phyloP scores from a whole-genome alignment of 176 grass and related monocot genomes.

The Aechmea fasciata region DNA sequence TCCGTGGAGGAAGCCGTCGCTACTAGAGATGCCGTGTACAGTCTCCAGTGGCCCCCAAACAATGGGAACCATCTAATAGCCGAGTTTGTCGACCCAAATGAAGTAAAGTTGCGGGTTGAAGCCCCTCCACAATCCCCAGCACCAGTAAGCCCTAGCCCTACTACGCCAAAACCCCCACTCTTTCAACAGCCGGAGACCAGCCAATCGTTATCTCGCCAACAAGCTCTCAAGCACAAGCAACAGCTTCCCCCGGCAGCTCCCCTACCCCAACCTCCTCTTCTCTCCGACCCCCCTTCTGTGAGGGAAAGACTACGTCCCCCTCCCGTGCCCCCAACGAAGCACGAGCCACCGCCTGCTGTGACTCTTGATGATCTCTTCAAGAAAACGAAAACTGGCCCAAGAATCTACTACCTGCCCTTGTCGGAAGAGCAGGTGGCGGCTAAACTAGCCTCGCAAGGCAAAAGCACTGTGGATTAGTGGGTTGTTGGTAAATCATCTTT shows the following conservation, averaged over 20 bases:
- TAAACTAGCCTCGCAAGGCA: constrained; percentile 44
- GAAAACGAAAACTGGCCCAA: constrained; percentile 48
- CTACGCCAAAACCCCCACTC: constrained; percentile 14
- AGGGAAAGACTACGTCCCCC: constrained; percentile 28
- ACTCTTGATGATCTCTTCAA: constrained; percentile 76
- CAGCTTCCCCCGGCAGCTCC: constrained; percentile 39
- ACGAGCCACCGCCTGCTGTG: constrained; percentile 23
- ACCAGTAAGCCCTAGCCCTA: constrained; percentile 25
- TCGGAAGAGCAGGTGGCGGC: constrained; percentile 48
- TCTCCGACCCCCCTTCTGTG: constrained; percentile 3
- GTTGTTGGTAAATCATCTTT: not conserved
- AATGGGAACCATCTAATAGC: constrained; percentile 77
- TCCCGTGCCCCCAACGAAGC: constrained; percentile 28
- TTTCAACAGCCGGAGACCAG: constrained; percentile 28
- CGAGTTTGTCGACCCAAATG: constrained; percentile 88
- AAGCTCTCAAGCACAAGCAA: constrained; percentile 23
- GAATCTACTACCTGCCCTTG: constrained; percentile 71
- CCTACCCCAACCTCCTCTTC: not conserved
- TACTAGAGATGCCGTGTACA: constrained; percentile 76
- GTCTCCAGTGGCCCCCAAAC: constrained; percentile 92
- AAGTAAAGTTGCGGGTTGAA: constrained; percentile 63
- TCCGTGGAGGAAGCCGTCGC: constrained; percentile 84
- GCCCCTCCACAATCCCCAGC: constrained; percentile 31
- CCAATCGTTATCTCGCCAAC: constrained; percentile 30
- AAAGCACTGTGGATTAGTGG: constrained; percentile 34